Evolutionary conservation across 2,329 filamentous ascomycete species (phyloP).

Genomic region (Setomelanomma holmii): DNA sequence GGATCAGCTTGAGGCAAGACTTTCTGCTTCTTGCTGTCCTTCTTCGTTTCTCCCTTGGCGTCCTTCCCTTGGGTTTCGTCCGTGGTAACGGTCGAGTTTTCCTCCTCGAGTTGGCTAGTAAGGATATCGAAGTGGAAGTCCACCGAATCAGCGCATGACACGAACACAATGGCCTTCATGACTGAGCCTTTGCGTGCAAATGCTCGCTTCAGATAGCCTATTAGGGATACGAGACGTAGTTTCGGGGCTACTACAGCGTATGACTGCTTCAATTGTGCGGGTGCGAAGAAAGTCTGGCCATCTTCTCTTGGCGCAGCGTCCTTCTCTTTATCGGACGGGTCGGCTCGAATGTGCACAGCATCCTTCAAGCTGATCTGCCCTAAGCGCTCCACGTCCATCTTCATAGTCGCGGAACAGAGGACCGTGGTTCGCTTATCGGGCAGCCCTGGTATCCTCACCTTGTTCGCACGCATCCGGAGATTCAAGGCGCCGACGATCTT

Average conservation of each 20-base stretch:
- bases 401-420: slow-evolving; percentile 96
- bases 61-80: slow-evolving; percentile 36
- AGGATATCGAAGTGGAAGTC: slow-evolving; percentile 95
- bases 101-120: slow-evolving; percentile 51
- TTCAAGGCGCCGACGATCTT: slow-evolving; percentile 84
- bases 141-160: slow-evolving; percentile 95
- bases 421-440: slow-evolving; percentile 82
- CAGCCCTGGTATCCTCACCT: slow-evolving; percentile 68
- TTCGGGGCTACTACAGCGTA: slow-evolving; percentile 90
- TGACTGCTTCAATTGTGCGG: slow-evolving; percentile 91
- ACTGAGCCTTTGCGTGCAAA: slow-evolving; percentile 89
- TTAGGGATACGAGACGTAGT: slow-evolving; percentile 84
- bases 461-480: slow-evolving; percentile 65
- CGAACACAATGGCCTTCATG: slow-evolving; percentile 97
- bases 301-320: slow-evolving; percentile 52
- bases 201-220: slow-evolving; percentile 81
- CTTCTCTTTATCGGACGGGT: slow-evolving; percentile 61
- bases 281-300: slow-evolving; percentile 74
- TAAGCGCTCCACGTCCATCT: slow-evolving; percentile 93
- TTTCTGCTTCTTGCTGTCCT: slow-evolving; percentile 45
- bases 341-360: slow-evolving; percentile 82
- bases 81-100: slow-evolving; percentile 27
- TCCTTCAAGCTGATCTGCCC: slow-evolving; percentile 96
- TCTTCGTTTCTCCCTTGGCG: slow-evolving; percentile 18
- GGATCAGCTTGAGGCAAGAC: slow-evolving; percentile 50